phyloP scores from a whole-genome alignment of 176 grass and related monocot genomes.

The Alopecurus myosuroides region DNA sequence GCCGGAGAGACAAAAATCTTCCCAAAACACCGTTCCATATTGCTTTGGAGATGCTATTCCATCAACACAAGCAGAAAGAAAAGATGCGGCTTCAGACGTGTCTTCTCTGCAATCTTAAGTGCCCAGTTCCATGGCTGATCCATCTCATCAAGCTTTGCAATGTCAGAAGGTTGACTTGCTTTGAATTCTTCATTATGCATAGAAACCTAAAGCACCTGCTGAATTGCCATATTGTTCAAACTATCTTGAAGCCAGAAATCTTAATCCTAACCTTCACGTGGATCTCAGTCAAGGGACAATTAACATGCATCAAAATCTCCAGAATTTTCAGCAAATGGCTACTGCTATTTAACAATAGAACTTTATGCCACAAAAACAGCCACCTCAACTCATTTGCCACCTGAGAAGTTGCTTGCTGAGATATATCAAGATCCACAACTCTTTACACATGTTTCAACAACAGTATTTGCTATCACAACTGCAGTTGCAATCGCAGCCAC shows the following conservation, averaged over 20 bases:
- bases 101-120: constrained; percentile 60
- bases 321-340: constrained; percentile 51
- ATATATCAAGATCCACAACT: constrained; percentile 83
- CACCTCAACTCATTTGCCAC: constrained; percentile 53
- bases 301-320: constrained; percentile 51
- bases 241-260: constrained; percentile 50
- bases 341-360: constrained; percentile 53
- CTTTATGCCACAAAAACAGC: constrained; percentile 46
- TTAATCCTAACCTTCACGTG: constrained; percentile 32
- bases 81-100: constrained; percentile 43
- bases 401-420: constrained; percentile 62
- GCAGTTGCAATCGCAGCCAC: constrained; percentile 65
- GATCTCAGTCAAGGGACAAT: constrained; percentile 43
- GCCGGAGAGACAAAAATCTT: constrained; percentile 79
- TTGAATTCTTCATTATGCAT: constrained; percentile 66
- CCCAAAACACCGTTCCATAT: constrained; percentile 49
- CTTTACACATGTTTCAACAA: constrained; percentile 67
- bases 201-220: constrained; percentile 53
- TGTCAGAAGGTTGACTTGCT: constrained; percentile 78
- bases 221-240: constrained; percentile 53
- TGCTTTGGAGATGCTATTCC: constrained; percentile 59
- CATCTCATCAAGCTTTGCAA: constrained; percentile 47
- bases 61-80: constrained; percentile 36
- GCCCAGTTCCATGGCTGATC: constrained; percentile 43
- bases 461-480: constrained; percentile 85